Evolutionary conservation across 208 protist genomes (phyloP).

Genomic region (Lotmaria passim): DNA sequence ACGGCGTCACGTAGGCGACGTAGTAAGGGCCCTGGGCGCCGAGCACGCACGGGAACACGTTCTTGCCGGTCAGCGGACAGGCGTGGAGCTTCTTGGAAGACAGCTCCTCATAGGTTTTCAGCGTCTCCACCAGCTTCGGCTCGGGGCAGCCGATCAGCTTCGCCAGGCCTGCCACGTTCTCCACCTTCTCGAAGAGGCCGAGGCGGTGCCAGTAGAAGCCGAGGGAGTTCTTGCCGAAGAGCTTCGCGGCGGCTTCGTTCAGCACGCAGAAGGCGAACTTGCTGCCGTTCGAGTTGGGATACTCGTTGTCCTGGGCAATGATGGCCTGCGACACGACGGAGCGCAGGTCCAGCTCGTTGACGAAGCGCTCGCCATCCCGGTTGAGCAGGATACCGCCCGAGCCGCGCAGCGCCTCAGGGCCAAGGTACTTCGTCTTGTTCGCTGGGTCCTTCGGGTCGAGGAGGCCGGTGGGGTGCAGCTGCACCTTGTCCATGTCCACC

Average conservation of each 20-base stretch:
- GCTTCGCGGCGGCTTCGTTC: conserved; percentile 67
- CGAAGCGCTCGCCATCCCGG: conserved; percentile 90
- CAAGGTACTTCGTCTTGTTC: conserved; percentile 92
- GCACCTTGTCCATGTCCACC: conserved; percentile 95
- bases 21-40: conserved; percentile 75
- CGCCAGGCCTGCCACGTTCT: conserved; percentile 62
- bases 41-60: conserved; percentile 74
- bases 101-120: conserved; percentile 63
- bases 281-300: conserved; percentile 60
- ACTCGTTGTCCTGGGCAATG: conserved; percentile 69
- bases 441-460: conserved; percentile 91
- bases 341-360: conserved; percentile 95
- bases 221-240: conserved; percentile 80
- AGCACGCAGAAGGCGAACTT: conserved; percentile 87
- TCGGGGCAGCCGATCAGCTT: conserved; percentile 72
- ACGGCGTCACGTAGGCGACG: conserved; percentile 92
- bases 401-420: conserved; percentile 95
- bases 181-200: conserved; percentile 73
- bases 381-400: conserved; percentile 95
- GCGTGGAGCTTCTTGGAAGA: conserved; percentile 36
- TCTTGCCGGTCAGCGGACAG: conserved; percentile 80
- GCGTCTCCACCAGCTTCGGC: conserved; percentile 42
- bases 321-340: conserved; percentile 95
- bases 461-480: conserved; percentile 97
- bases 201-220: conserved; percentile 83